Base-by-base conservation (phyloP, 2,329 filamentous ascomycete species). In the Talaromyces marneffei region DNA sequence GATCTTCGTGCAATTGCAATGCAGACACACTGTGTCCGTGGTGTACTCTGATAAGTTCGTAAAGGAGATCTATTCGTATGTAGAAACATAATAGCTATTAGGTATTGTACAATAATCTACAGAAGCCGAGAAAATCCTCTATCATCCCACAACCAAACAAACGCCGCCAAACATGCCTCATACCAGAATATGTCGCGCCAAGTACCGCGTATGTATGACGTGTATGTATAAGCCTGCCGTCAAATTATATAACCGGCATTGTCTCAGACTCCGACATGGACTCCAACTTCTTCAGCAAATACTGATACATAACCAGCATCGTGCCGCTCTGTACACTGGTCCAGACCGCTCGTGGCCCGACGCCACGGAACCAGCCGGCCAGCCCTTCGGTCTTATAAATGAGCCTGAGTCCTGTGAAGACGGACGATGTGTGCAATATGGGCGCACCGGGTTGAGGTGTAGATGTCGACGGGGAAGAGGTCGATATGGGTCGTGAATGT, bases 281-380 rank as follows among this genome's bases (percentile, higher is more conserved):
- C 62, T 92, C 89, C 66, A 97, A 83, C 75, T 87, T 85, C 69
- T 89, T 87, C 71, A 97, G 78, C 60, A 97, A 80, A 63, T 87
- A 89, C 78, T 97, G 93, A 75, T 97, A 97, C 74, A 97, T 80
- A 68, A 97, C 92, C 72, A 97, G 81, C 93, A 97, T 97, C 66
- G 91, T 96, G 44, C 92, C 90, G 71, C 90, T 96, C 79, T 99
- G 94, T 62, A 97, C 91, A 70, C 93, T 96, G 23, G 94, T 99
- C 94, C 94, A 99, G 14, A 97, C 91, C 61, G 88, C 88, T 59
- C 94, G 85, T 1, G 94, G 94, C 0, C 93, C 93, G 1, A 99
- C 93, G 27, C 94, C 94, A 62, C 94, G 86, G 77, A 99, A 99
- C 87, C 91, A 95, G 1, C 94, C 95, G 2, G 84, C 84, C 16